Conservation (phyloP, 148 eudicot genomes). For the Diospyros kaki region DNA sequence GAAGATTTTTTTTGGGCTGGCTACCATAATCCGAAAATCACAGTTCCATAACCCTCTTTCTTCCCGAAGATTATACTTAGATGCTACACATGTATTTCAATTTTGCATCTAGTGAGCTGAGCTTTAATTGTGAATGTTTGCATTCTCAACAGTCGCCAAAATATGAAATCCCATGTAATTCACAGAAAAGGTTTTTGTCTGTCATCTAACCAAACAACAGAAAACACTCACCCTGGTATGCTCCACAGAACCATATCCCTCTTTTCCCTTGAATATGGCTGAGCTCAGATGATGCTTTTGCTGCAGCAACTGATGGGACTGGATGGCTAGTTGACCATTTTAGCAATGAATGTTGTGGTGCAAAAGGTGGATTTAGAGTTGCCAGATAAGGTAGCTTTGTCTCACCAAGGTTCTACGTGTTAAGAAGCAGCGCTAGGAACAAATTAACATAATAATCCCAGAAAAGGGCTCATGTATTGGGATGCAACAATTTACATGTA, state of each 20-base stretch:
- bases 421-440: conserved; percentile 1
- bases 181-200: background rate
- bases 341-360: conserved; percentile 60
- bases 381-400: conserved; percentile 59
- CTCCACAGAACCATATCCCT: conserved; percentile 97
- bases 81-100: background rate
- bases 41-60: too few species aligned
- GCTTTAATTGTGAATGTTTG: background rate
- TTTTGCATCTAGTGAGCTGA: background rate
- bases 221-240: conserved; percentile 68
- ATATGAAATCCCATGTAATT: background rate
- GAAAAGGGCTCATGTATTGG: conserved; percentile 1
- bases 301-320: conserved; percentile 83
- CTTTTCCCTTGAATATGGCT: conserved; percentile 81
- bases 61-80: too few species aligned
- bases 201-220: background rate
- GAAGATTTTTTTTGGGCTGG: too few species aligned
- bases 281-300: conserved; percentile 76
- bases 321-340: conserved; percentile 94
- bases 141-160: background rate
- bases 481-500: background rate
- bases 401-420: conserved; percentile 62
- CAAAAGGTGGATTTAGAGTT: conserved; percentile 72
- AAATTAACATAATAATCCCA: background rate
- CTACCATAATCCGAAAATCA: too few species aligned